phyloP scores from a whole-genome alignment of 768 basidiomycete genomes.

The Suillus bovinus region DNA sequence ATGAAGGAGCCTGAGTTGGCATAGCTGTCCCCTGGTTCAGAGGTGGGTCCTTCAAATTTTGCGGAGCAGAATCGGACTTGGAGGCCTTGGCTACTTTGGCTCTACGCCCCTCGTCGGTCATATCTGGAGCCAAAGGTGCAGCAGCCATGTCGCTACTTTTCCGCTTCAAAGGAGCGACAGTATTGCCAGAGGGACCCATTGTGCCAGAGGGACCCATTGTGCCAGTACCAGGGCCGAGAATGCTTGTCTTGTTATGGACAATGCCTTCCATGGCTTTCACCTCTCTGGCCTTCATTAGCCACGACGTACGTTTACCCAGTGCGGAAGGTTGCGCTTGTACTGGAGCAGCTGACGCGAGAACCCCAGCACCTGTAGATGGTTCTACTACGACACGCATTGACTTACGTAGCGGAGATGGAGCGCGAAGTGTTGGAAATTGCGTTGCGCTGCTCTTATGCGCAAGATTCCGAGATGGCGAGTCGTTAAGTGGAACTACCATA shows the following conservation, averaged over 20 bases:
- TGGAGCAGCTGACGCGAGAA: conserved; percentile 38
- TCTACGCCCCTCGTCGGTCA: conserved; percentile 44
- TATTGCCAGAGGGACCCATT: conserved; percentile 9
- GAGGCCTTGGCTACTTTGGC: conserved; percentile 50
- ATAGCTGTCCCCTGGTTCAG: conserved; percentile 7
- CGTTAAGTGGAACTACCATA: conserved; percentile 38
- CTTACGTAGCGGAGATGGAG: conserved; percentile 69
- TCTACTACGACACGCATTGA: conserved; percentile 57
- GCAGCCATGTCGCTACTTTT: conserved; percentile 60
- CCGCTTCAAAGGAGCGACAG: conserved; percentile 44
- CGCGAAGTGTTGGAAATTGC: conserved; percentile 65
- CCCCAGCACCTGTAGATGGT: conserved; percentile 32
- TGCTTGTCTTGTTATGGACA: conserved; percentile 34
- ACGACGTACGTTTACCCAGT: conserved; percentile 71
- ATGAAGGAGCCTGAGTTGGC: neutral
- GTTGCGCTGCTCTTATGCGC: conserved; percentile 42
- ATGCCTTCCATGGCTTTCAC: conserved; percentile 63
- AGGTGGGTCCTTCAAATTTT: conserved; percentile 13
- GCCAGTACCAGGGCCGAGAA: conserved; percentile 8
- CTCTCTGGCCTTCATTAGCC: conserved; percentile 78
- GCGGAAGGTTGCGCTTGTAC: conserved; percentile 31
- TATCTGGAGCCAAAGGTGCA: conserved; percentile 15
- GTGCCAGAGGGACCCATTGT: conserved; percentile 4
- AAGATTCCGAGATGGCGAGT: conserved; percentile 27
- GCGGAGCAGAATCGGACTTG: conserved; percentile 36